Evolutionary conservation across 768 basidiomycete genomes (phyloP).

Genomic region (Boletus subparvulus): DNA sequence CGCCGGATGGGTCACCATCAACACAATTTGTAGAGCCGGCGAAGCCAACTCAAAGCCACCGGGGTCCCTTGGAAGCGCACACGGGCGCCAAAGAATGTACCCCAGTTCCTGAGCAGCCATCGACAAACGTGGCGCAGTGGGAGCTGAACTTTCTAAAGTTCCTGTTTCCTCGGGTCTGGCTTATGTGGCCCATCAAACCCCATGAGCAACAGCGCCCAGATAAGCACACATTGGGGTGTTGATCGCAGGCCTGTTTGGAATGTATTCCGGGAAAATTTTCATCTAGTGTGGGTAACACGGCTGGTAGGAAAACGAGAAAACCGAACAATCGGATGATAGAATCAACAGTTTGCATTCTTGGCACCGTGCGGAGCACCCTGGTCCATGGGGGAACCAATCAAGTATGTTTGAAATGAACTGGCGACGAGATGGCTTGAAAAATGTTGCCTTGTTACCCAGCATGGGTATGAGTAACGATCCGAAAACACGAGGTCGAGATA

Average conservation of each 20-base stretch:
- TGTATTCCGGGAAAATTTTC: slow-evolving; percentile 1
- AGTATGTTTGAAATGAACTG: neutral
- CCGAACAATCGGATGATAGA: neutral
- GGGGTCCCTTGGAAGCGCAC: slow-evolving; percentile 2
- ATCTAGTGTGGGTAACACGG: slow-evolving; percentile 3
- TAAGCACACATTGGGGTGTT: slow-evolving; percentile 4
- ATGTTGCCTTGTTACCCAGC: neutral
- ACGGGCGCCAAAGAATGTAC: slow-evolving; percentile 18
- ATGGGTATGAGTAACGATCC: slow-evolving; percentile 1
- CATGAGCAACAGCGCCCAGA: slow-evolving; percentile 16
- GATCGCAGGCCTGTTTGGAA: slow-evolving; percentile 10
- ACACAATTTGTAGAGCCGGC: neutral
- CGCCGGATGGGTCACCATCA: neutral
- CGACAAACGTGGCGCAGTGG: slow-evolving; percentile 14
- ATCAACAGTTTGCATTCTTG: neutral
- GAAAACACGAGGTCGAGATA: slow-evolving; percentile 12
- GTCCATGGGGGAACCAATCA: neutral
- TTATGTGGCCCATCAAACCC: slow-evolving; percentile 7
- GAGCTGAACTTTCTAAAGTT: slow-evolving; percentile 7
- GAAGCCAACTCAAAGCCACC: slow-evolving; percentile 8
- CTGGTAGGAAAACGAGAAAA: neutral
- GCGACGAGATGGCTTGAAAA: neutral
- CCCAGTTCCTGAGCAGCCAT: slow-evolving; percentile 29
- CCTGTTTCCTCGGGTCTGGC: slow-evolving; percentile 13
- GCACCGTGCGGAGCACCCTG: neutral